A percentile compares a stretch with the other conserved stretches of the same genome.
phyloP scores from a whole-genome alignment of 2,329 filamentous ascomycete genomes.

The Albophoma yamanashiensis region DNA sequence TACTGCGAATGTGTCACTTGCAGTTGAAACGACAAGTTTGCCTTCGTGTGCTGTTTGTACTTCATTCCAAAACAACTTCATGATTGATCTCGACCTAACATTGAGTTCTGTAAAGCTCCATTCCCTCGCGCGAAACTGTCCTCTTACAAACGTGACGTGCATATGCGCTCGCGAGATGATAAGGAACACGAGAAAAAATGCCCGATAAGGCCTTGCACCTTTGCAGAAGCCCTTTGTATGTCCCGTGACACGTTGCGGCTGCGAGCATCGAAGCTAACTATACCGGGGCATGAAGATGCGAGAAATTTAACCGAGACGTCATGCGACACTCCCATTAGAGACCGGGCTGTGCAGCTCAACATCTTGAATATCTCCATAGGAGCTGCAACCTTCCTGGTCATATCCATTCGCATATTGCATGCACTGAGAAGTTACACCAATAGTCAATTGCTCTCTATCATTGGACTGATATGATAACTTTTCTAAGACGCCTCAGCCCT shows the following conservation, averaged over 20 bases:
- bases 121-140: neutral
- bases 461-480: neutral
- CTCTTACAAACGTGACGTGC: neutral
- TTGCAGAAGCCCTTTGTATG: neutral
- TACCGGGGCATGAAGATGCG: neutral
- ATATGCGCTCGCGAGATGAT: neutral
- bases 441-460: neutral
- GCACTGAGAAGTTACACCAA: neutral
- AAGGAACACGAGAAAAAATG: neutral
- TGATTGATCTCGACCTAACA: neutral
- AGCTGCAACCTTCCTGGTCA: slow-evolving; percentile 7
- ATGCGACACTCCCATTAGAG: neutral
- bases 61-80: neutral
- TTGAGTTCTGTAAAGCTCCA: neutral
- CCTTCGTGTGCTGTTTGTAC: neutral
- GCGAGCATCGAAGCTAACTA: neutral
- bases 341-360: neutral
- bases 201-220: neutral
- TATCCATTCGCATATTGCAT: slow-evolving; percentile 6
- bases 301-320: neutral
- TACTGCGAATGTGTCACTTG: neutral
- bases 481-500: neutral
- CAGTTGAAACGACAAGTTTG: neutral
- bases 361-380: slow-evolving; percentile 7
- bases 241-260: neutral